phyloP scores from a whole-genome alignment of 1,284 basidiomycete genomes.

The Melanopsichium pennsylvanicum region DNA sequence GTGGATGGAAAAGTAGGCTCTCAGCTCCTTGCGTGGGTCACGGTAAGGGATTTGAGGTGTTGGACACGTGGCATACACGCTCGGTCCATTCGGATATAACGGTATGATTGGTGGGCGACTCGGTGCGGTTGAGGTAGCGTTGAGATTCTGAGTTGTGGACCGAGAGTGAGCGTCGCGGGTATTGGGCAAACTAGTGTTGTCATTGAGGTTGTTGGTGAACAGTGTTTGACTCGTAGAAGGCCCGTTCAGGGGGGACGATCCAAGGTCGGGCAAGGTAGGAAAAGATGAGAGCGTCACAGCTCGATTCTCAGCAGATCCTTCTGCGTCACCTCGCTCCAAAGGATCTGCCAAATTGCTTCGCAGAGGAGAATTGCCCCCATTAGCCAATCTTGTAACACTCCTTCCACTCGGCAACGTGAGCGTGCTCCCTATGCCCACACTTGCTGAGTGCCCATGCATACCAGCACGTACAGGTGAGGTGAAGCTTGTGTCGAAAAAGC shows the following conservation, averaged over 20 bases:
- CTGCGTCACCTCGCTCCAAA: not conserved
- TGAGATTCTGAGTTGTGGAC: too few species aligned
- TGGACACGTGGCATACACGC: constrained; percentile 23
- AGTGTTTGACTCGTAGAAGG: not conserved
- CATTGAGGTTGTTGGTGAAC: not conserved
- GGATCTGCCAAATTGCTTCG: not conserved
- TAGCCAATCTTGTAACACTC: constrained; percentile 18
- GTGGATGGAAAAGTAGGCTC: constrained; percentile 79
- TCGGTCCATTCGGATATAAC: constrained; percentile 28
- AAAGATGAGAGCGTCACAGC: not conserved
- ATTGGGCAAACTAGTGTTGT: too few species aligned
- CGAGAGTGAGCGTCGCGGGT: too few species aligned
- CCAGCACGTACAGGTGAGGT: constrained; percentile 26
- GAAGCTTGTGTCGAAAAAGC: constrained; percentile 37
- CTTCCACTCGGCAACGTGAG: constrained; percentile 29
- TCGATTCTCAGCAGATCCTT: not conserved
- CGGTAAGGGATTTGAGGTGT: constrained; percentile 60
- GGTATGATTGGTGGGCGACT: constrained; percentile 13
- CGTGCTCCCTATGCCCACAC: constrained; percentile 14
- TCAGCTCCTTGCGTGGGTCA: constrained; percentile 67
- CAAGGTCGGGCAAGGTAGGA: constrained; percentile 4
- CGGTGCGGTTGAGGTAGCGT: not conserved
- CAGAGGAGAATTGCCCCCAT: not conserved
- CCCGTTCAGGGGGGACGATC: not conserved
- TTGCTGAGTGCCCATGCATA: not conserved